Evolutionary conservation across 441 rosid species (phyloP), one percentile per base, ranked within the genome.

Genomic region (Pelargonium myrrhifolium): DNA sequence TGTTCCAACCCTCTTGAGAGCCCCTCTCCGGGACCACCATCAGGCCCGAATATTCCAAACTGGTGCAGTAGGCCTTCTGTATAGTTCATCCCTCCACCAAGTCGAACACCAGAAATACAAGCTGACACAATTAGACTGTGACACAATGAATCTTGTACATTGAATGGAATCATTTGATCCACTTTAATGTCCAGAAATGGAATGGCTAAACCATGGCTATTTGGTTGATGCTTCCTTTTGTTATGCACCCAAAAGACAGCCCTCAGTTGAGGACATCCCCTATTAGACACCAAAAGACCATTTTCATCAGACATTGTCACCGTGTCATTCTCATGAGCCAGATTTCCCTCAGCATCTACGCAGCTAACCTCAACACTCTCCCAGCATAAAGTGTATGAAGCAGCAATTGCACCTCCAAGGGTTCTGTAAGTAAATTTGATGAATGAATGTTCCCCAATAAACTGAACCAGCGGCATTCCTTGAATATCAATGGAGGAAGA

Each of bases 351-450:
- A 20, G 92, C 82, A 75, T 94, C 96, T 65, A 94, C 84, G 71
- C 98, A 94, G 73, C 84, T 88, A 66, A 94, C 88, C 86, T 88
- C 85, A 72, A 89, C 81, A 76, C 73, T 84, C 81, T 86, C 90
- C 99, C 98, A 92, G 70, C 35, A 62, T 71, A 94, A 65, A 64
- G 81, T 76, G 63, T 94, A 94, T 61, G 98, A 89, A 75, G 88
- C 89, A 70, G 87, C 99, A 76, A 92, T 68, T 47, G 99, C 99
- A 68, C 99, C 99, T 22, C 98, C 97, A 51, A 94, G 98, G 65
- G 97, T 92, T 83, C 97, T 89, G 73, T 94, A 97, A 81, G 84
- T 61, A 71, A 94, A 97, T 81, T 92, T 92, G 76, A 86, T 71
- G 64, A 69, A 78, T 77, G 92, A 85, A 81, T 83, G 86, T 70